phyloP scores from a whole-genome alignment of 768 basidiomycete species.

The Kwoniella shandongensis region DNA sequence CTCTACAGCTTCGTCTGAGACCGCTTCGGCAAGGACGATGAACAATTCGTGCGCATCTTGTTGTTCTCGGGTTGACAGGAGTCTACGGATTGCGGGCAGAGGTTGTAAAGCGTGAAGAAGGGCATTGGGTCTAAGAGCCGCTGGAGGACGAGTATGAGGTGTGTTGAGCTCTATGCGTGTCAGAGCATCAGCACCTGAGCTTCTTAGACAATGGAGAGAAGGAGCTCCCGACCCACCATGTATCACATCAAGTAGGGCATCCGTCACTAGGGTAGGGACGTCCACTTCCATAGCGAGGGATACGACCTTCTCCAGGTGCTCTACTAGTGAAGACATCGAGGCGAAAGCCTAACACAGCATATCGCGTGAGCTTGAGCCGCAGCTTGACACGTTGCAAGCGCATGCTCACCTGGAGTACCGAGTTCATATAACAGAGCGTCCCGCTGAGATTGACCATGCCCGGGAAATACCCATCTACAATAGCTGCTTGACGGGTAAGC shows the following conservation, averaged over 20 bases:
- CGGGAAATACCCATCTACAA: conserved; percentile 60
- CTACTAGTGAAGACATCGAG: conserved; percentile 76
- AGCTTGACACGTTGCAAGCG: not conserved
- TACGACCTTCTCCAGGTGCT: conserved; percentile 74
- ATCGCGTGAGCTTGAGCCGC: not conserved
- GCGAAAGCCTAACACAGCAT: conserved; percentile 74
- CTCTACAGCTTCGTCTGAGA: conserved; percentile 77
- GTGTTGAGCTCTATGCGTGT: conserved; percentile 51
- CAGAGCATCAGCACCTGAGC: not conserved
- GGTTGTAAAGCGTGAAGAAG: conserved; percentile 70
- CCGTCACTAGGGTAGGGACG: conserved; percentile 81
- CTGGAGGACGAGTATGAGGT: conserved; percentile 55
- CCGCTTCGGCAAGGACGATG: conserved; percentile 82
- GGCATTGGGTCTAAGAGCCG: conserved; percentile 68
- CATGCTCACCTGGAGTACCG: conserved; percentile 75
- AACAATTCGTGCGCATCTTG: conserved; percentile 99
- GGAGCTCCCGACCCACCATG: conserved; percentile 58
- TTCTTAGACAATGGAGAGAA: not conserved
- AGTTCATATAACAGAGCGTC: conserved; percentile 97
- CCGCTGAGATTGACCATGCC: conserved; percentile 94
- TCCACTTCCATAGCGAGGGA: conserved; percentile 74
- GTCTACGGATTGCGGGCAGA: conserved; percentile 53
- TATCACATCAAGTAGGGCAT: conserved; percentile 71
- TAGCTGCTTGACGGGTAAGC: not conserved
- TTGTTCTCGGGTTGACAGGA: conserved; percentile 83